These are phyloP conservation scores for Verbena officinalis DNA, from an alignment of 257 asterid genomes.

Conservation along the genomic window DNA sequence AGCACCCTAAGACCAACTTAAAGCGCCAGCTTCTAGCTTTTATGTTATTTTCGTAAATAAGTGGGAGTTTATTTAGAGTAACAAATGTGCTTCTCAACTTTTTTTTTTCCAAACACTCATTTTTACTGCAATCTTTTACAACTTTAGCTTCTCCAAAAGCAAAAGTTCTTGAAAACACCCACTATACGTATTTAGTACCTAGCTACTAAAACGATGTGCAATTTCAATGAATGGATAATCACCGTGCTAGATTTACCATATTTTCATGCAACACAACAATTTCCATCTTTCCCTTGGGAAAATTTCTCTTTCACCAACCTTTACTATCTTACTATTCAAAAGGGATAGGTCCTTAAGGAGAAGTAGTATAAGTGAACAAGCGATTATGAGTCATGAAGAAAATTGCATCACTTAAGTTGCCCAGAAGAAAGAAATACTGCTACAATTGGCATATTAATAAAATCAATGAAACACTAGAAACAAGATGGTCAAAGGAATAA, in stretches of 20 bases:
- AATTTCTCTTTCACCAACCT: too few relatives aligned
- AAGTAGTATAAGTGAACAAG: not conserved
- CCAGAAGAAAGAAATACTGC: not conserved
- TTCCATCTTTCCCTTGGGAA: not conserved
- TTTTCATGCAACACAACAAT: not conserved
- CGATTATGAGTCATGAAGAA: not conserved
- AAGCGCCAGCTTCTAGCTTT: too few relatives aligned
- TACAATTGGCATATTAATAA: not conserved
- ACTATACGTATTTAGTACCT: not conserved
- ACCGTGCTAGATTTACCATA: not conserved
- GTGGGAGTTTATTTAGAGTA: too few relatives aligned
- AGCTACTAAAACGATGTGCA: not conserved
- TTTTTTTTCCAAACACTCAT: too few relatives aligned
- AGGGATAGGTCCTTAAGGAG: not conserved
- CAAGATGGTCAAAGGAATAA: not conserved
- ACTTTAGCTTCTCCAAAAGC: too few relatives aligned
- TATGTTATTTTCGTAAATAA: too few relatives aligned
- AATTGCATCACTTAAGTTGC: not conserved
- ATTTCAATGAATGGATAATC: not conserved
- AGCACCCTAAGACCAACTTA: too few relatives aligned
- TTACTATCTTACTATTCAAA: not conserved
- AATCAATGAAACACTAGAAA: not conserved
- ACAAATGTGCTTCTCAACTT: too few relatives aligned
- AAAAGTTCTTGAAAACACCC: too few relatives aligned
- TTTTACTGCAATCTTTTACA: too few relatives aligned